A percentile compares a stretch with the other conserved stretches of the same genome.
phyloP scores from a whole-genome alignment of 139 green algal genomes.

The Ettlia oleoabundans region DNA sequence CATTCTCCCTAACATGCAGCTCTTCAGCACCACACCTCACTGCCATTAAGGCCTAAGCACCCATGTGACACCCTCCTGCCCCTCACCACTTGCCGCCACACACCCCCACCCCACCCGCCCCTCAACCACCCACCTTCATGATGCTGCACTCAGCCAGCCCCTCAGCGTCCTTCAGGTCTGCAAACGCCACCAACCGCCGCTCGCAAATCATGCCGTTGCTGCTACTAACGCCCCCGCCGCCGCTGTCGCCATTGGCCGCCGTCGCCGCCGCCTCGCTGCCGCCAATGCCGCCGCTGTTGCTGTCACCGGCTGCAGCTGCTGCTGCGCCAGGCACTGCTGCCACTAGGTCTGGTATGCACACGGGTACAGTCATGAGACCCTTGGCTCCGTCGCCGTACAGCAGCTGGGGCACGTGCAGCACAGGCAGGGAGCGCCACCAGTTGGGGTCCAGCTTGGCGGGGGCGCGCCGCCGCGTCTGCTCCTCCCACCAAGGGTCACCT shows the following conservation, averaged over 20 bases:
- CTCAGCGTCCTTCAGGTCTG: slow-evolving; percentile 8
- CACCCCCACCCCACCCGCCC: too few species aligned
- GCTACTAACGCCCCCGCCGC: neutral
- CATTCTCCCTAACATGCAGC: too few species aligned
- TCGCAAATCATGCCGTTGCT: neutral
- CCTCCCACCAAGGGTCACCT: neutral
- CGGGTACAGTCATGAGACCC: slow-evolving; percentile 20
- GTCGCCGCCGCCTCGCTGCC: neutral
- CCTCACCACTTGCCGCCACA: too few species aligned
- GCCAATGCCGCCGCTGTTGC: neutral
- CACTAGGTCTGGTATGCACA: neutral
- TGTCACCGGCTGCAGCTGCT: neutral
- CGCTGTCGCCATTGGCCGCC: neutral
- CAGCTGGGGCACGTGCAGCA: slow-evolving; percentile 37
- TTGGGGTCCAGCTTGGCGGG: neutral
- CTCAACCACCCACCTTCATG: neutral
- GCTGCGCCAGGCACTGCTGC: neutral
- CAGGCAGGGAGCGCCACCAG: slow-evolving; percentile 25
- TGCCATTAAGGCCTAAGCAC: too few species aligned
- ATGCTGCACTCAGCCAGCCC: slow-evolving; percentile 6
- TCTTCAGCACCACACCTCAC: too few species aligned
- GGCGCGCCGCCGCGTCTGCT: neutral
- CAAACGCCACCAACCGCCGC: slow-evolving; percentile 30
- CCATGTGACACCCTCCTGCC: too few species aligned
- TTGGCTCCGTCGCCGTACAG: slow-evolving; percentile 1